Conservation (phyloP, 371 early-diverging fungal species). For the Mucor racemosus region DNA sequence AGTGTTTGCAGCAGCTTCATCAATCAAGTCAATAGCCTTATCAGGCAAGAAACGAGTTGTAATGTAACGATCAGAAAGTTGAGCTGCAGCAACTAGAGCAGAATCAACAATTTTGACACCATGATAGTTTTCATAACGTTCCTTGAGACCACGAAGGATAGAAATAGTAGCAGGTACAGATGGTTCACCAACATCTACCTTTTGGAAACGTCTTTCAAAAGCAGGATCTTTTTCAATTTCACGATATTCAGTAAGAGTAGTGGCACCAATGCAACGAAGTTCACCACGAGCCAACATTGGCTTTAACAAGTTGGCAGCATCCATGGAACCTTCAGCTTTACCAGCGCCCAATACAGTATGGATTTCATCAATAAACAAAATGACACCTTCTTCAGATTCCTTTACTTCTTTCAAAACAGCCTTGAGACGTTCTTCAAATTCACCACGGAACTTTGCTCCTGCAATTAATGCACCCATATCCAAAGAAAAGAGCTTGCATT, state of each 20-base stretch:
- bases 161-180: conserved; percentile 82
- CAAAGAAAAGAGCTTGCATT: conserved; percentile 88
- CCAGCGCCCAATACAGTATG: conserved; percentile 95
- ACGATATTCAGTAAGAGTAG: conserved; percentile 88
- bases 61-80: conserved; percentile 80
- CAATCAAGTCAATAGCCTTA: conserved; percentile 88
- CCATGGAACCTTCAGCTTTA: conserved; percentile 90
- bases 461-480: conserved; percentile 95
- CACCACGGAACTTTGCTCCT: conserved; percentile 94
- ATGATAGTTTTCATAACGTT: conserved; percentile 84
- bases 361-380: conserved; percentile 99
- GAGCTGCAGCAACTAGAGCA: conserved; percentile 82
- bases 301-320: conserved; percentile 93
- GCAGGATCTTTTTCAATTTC: conserved; percentile 89
- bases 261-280: conserved; percentile 89
- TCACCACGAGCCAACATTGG: conserved; percentile 88
- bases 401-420: conserved; percentile 95
- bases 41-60: conserved; percentile 78
- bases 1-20: conserved; percentile 95
- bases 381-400: conserved; percentile 88
- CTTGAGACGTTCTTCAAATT: conserved; percentile 99
- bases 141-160: conserved; percentile 86
- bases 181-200: conserved; percentile 84
- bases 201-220: conserved; percentile 90
- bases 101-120: conserved; percentile 86